A percentile compares a stretch with the other conserved stretches of the same genome.
phyloP scores from a whole-genome alignment of 2,329 filamentous ascomycete species.

The Alternaria sp. region DNA sequence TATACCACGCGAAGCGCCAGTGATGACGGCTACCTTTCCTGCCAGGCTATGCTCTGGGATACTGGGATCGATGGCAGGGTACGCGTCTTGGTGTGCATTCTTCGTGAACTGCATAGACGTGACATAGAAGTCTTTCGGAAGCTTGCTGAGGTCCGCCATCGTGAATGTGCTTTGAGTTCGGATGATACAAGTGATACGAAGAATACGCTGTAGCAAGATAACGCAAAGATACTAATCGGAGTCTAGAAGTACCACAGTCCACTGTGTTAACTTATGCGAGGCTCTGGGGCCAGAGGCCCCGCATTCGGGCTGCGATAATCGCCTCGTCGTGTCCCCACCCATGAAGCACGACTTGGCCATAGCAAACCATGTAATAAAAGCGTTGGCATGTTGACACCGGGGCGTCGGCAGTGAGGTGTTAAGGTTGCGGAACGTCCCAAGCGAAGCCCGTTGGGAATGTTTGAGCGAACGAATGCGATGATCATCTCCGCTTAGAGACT shows the following conservation, averaged over 20 bases:
- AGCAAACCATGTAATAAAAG: background rate
- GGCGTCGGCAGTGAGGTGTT: background rate
- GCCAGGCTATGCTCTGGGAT: slow-evolving; percentile 36
- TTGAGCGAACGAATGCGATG: background rate
- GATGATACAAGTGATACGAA: background rate
- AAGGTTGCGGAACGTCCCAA: slow-evolving; percentile 1
- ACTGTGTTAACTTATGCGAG: background rate
- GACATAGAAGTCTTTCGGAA: slow-evolving; percentile 19
- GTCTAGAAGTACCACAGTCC: background rate
- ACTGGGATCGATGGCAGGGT: slow-evolving; percentile 50
- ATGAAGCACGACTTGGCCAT: background rate
- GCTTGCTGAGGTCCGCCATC: slow-evolving; percentile 16
- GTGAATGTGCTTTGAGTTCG: background rate
- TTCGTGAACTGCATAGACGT: slow-evolving; percentile 17
- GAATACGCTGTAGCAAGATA: background rate
- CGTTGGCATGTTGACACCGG: background rate
- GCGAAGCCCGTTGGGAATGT: background rate
- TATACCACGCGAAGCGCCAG: slow-evolving; percentile 50
- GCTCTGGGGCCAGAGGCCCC: background rate
- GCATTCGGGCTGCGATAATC: background rate
- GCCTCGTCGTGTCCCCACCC: background rate
- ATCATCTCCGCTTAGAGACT: background rate
- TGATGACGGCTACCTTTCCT: slow-evolving; percentile 50
- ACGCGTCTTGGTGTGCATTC: slow-evolving; percentile 41
- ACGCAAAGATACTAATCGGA: background rate